phyloP scores from a whole-genome alignment of 176 grass and related monocot genomes.

The Juncus inflexus region DNA sequence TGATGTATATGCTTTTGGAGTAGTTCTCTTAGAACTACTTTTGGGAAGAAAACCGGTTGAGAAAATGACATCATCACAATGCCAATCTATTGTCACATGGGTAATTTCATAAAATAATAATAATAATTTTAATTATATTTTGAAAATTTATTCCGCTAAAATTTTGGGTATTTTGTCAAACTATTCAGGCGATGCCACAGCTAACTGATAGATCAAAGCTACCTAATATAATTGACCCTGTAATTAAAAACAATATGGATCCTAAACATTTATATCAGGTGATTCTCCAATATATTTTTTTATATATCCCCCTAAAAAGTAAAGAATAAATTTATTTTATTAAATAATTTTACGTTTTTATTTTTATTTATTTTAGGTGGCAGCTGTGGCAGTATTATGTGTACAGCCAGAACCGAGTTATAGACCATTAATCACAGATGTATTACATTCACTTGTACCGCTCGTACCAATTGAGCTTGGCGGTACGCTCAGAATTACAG shows the following conservation, averaged over 20 bases:
- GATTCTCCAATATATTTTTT: constrained; percentile 14
- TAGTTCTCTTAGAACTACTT: constrained; percentile 86
- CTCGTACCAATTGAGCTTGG: constrained; percentile 84
- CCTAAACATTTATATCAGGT: constrained; percentile 95
- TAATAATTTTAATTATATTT: background rate
- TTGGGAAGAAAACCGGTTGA: constrained; percentile 92
- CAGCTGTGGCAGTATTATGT: constrained; percentile 83
- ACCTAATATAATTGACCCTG: constrained; percentile 88
- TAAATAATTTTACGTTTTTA: constrained; percentile 1
- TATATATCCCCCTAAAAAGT: background rate
- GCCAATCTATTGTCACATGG: constrained; percentile 93
- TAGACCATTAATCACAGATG: constrained; percentile 90
- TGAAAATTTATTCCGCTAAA: constrained; percentile 13
- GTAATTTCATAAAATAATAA: constrained; percentile 25
- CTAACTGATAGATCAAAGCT: constrained; percentile 88
- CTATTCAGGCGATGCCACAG: constrained; percentile 84
- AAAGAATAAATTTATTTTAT: background rate
- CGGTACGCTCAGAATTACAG: constrained; percentile 55
- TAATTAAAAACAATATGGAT: constrained; percentile 89
- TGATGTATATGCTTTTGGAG: constrained; percentile 92
- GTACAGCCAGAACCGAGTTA: constrained; percentile 95
- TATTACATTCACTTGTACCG: constrained; percentile 91
- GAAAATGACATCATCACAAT: constrained; percentile 73
- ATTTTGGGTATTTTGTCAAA: constrained; percentile 13
- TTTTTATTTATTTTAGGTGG: constrained; percentile 49